Evolutionary conservation across 2,329 filamentous ascomycete species (phyloP).

Genomic region (Fusarium camptoceras): DNA sequence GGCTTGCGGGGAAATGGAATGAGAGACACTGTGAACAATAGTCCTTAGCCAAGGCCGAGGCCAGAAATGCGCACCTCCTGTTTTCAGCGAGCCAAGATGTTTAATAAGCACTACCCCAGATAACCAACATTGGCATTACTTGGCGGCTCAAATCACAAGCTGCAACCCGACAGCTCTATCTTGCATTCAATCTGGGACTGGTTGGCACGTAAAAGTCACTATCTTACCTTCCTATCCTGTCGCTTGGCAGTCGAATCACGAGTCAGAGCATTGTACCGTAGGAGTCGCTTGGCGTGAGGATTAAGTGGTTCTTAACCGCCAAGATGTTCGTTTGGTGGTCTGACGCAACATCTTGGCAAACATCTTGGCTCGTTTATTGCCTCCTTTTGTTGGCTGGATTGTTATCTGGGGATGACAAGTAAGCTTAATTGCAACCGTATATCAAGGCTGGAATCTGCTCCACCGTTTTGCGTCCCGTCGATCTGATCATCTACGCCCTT

Average conservation of each 20-base stretch:
- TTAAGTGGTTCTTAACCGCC: constrained; percentile 23
- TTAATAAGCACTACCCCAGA: constrained; percentile 5
- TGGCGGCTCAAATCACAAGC: not conserved
- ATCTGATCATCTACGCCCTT: not conserved
- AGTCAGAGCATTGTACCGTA: constrained; percentile 5
- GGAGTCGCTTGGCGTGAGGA: constrained; percentile 28
- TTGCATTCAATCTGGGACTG: not conserved
- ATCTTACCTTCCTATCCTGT: constrained; percentile 26
- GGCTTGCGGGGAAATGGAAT: not conserved
- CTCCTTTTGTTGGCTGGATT: not conserved
- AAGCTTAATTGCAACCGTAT: constrained; percentile 5
- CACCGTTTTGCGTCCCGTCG: not conserved
- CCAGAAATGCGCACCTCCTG: not conserved
- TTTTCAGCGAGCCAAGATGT: not conserved
- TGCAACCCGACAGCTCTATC: too few relatives aligned
- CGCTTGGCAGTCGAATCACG: constrained; percentile 35
- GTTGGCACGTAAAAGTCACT: not conserved
- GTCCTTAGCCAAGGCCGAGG: not conserved
- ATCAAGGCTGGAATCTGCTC: constrained; percentile 7
- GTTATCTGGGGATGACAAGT: not conserved
- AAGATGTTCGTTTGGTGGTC: constrained; percentile 24
- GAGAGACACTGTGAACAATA: not conserved
- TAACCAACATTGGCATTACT: not conserved
- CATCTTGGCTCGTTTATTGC: not conserved
- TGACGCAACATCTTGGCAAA: constrained; percentile 19